Evolutionary conservation across 2,329 filamentous ascomycete genomes (phyloP).

Genomic region (Pseudogymnoascus sp.): DNA sequence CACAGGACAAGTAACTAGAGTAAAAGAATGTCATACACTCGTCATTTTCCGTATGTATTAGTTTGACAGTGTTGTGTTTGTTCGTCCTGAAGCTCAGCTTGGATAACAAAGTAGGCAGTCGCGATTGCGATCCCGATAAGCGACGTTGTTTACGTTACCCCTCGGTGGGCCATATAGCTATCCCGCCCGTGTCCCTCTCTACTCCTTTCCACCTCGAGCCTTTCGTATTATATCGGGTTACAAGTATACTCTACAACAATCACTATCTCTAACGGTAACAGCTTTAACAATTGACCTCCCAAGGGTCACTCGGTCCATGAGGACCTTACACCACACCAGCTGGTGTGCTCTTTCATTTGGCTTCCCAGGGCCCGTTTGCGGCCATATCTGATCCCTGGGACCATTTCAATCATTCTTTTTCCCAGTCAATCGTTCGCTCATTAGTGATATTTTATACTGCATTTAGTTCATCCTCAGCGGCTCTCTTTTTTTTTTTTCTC

Average conservation of each 20-base stretch:
- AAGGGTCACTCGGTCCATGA: conserved; percentile 5
- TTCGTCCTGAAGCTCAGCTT: background rate
- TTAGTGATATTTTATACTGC: background rate
- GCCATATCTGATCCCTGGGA: background rate
- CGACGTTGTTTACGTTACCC: conserved; percentile 7
- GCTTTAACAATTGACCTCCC: background rate
- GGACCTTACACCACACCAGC: conserved; percentile 6
- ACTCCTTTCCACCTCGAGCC: conserved; percentile 8
- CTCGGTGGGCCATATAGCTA: background rate
- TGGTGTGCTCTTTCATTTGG: conserved; percentile 8
- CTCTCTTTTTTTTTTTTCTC: background rate
- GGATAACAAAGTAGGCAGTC: conserved; percentile 12
- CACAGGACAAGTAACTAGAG: conserved; percentile 18
- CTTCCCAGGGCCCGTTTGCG: background rate
- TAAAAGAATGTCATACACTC: conserved; percentile 29
- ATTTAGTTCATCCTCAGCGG: background rate
- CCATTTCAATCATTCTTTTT: conserved; percentile 11
- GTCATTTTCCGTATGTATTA: conserved; percentile 27
- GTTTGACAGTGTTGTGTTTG: conserved; percentile 1
- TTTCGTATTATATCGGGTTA: conserved; percentile 1
- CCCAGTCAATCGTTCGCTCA: conserved; percentile 6
- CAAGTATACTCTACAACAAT: conserved; percentile 6
- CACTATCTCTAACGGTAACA: conserved; percentile 11
- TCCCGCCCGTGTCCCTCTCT: background rate
- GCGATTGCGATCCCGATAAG: conserved; percentile 8